Conservation (phyloP, 352 stramenopile genomes). For the Salisapilia sapeloensis region DNA sequence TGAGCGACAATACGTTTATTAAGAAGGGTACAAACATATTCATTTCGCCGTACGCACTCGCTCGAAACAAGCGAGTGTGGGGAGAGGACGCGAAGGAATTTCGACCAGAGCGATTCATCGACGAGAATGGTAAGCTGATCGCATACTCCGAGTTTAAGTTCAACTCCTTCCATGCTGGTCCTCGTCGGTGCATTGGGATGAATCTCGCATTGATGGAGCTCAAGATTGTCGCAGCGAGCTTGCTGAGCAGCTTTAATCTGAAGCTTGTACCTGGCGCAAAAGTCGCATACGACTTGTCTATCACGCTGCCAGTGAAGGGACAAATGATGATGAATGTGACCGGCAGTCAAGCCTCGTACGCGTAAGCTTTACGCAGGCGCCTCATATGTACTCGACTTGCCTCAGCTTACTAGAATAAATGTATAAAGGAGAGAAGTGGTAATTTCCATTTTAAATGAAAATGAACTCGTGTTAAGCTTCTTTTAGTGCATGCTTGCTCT, state of each 20-base stretch:
- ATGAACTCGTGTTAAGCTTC: too few species aligned
- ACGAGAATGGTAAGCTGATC: conserved; percentile 6
- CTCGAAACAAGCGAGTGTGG: conserved; percentile 20
- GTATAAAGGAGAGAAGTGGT: too few species aligned
- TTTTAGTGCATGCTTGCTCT: too few species aligned
- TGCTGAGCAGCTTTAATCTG: conserved; percentile 16
- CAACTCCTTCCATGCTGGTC: conserved; percentile 19
- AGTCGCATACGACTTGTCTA: conserved; percentile 11
- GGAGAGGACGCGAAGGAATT: conserved; percentile 23
- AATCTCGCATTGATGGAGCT: conserved; percentile 24
- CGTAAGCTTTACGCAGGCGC: too few species aligned
- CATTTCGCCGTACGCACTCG: conserved; percentile 27
- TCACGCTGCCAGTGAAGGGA: conserved; percentile 17
- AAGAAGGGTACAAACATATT: conserved; percentile 11
- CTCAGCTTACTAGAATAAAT: too few species aligned
- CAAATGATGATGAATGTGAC: conserved; percentile 4
- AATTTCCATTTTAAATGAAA: too few species aligned
- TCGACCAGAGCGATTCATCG: conserved; percentile 31
- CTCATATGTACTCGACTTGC: too few species aligned
- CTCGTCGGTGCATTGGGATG: conserved; percentile 22
- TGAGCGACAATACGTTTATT: conserved; percentile 30
- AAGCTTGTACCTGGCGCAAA: conserved; percentile 8
- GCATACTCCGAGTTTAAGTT: conserved; percentile 25
- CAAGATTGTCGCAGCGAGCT: conserved; percentile 12
- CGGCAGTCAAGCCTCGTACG: too few species aligned